A percentile compares a stretch with the other conserved stretches of the same genome.
Conservation (phyloP, 306 rosid genomes). For the Aeschynomene evenia region DNA sequence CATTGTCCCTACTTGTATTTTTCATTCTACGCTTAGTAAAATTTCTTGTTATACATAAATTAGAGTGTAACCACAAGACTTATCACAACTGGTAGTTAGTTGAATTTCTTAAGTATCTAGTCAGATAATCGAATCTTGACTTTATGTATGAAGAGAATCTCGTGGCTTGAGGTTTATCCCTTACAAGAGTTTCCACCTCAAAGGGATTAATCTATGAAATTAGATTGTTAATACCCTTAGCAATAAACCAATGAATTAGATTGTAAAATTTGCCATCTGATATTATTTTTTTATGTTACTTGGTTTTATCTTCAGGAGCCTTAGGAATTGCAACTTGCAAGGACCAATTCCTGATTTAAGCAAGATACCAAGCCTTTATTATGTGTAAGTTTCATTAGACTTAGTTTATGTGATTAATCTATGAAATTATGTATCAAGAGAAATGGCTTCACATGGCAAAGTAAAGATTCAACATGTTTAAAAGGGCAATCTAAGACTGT, state of each 20-base stretch:
- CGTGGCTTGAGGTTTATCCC: no score
- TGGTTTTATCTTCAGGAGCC: constrained; percentile 69
- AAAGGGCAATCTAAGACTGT: not conserved
- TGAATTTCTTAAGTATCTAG: no score
- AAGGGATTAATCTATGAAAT: no score
- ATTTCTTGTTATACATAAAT: no score
- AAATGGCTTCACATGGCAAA: not conserved
- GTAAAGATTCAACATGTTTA: constrained; percentile 7
- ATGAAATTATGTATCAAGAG: not conserved
- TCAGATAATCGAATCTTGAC: no score
- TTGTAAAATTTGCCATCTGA: constrained; percentile 3
- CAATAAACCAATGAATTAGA: not conserved
- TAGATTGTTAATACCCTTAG: no score
- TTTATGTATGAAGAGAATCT: no score
- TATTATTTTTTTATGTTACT: not conserved
- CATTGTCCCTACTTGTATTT: not conserved
- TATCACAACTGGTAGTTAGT: no score
- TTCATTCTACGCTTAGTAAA: not conserved
- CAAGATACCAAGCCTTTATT: constrained; percentile 50
- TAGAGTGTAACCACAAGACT: no score
- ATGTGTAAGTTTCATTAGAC: constrained; percentile 53
- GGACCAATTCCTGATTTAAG: constrained; percentile 87
- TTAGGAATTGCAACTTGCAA: constrained; percentile 79
- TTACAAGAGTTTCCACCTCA: no score
- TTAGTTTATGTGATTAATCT: not conserved